These are phyloP conservation scores for Skeletonema menzelii DNA, from an alignment of 108 stramenopile genomes.

Conservation along the genomic window DNA sequence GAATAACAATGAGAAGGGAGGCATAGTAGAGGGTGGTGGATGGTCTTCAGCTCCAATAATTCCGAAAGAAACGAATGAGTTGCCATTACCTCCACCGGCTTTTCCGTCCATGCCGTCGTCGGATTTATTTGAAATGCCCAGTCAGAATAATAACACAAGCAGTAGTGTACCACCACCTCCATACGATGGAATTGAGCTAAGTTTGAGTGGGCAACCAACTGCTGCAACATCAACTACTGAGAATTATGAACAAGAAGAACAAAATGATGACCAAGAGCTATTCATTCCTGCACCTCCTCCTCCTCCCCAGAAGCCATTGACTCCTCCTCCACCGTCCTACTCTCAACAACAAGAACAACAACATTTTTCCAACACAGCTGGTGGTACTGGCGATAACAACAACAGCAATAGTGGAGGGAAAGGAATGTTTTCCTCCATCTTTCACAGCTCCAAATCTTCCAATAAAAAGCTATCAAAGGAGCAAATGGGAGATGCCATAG, in stretches of 20 bases:
- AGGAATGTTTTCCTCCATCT: slow-evolving; percentile 23
- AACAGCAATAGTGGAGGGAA: background rate
- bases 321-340: slow-evolving; percentile 31
- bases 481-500: slow-evolving; percentile 74
- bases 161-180: slow-evolving; percentile 14
- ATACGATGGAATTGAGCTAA: slow-evolving; percentile 35
- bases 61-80: background rate
- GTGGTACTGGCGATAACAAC: slow-evolving; percentile 4
- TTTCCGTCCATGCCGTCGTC: slow-evolving; percentile 23
- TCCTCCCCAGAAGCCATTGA: slow-evolving; percentile 17
- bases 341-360: slow-evolving; percentile 43
- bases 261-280: slow-evolving; percentile 42
- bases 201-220: slow-evolving; percentile 31
- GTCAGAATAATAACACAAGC: slow-evolving; percentile 1
- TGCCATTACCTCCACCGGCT: slow-evolving; percentile 6
- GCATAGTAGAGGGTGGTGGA: background rate
- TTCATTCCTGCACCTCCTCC: slow-evolving; percentile 39
- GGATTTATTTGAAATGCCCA: slow-evolving; percentile 7
- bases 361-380: slow-evolving; percentile 14
- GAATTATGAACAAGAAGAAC: slow-evolving; percentile 32
- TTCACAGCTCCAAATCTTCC: background rate
- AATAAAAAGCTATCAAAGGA: slow-evolving; percentile 54
- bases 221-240: slow-evolving; percentile 6
- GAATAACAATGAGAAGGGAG: slow-evolving; percentile 30
- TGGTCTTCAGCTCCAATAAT: too few species aligned